These are phyloP conservation scores for Acidomyces sp. DNA, from an alignment of 495 filamentous ascomycete species.

Conservation along the genomic window DNA sequence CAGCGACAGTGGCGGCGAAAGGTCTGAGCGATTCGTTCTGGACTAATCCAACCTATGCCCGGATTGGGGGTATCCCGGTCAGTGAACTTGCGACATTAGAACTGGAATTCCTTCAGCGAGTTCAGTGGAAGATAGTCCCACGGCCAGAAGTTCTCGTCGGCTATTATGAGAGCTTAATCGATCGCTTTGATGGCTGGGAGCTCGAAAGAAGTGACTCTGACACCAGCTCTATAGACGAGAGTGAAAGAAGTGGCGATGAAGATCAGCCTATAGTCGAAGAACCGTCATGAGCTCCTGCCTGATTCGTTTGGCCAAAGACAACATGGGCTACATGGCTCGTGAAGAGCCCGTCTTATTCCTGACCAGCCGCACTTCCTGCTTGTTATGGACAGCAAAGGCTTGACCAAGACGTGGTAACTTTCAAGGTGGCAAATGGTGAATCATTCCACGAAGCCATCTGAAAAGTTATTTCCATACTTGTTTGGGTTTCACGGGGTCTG, in stretches of 20 bases:
- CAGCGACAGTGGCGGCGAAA: slow-evolving; percentile 89
- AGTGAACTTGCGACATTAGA: slow-evolving; percentile 86
- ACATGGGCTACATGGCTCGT: too few relatives aligned
- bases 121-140: slow-evolving; percentile 94
- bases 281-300: slow-evolving; percentile 2
- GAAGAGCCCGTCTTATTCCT: too few relatives aligned
- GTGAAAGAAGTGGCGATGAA: slow-evolving; percentile 5
- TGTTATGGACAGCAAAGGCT: too few relatives aligned
- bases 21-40: slow-evolving; percentile 93
- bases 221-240: slow-evolving; percentile 5
- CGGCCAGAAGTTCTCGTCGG: slow-evolving; percentile 84
- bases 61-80: slow-evolving; percentile 81
- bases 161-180: slow-evolving; percentile 81
- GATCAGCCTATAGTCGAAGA: slow-evolving; percentile 10
- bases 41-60: slow-evolving; percentile 91
- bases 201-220: slow-evolving; percentile 29
- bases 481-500: too few relatives aligned
- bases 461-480: too few relatives aligned
- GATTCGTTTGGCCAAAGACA: too few relatives aligned
- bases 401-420: too few relatives aligned
- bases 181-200: slow-evolving; percentile 48
- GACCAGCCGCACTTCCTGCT: too few relatives aligned
- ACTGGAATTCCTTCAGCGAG: slow-evolving; percentile 76
- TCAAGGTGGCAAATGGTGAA: too few relatives aligned
- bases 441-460: too few relatives aligned